Evolutionary conservation across 2,329 filamentous ascomycete species (phyloP).

Genomic region (Talaromyces sp.): DNA sequence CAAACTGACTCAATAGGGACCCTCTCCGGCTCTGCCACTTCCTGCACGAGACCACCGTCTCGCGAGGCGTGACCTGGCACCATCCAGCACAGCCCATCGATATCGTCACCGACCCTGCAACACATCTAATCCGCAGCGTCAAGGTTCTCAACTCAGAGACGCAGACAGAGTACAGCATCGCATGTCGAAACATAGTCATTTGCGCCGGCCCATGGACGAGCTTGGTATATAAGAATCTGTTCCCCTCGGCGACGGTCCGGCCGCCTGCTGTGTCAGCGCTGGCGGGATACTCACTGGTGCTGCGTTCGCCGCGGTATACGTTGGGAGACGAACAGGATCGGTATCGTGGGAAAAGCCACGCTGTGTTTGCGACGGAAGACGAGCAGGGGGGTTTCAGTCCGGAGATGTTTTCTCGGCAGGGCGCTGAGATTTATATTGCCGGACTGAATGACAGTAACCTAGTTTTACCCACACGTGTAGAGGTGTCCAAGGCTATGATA

Average conservation of each 20-base stretch:
- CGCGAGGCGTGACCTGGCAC: constrained; percentile 60
- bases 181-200: constrained; percentile 62
- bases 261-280: constrained; percentile 57
- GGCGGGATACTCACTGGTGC: constrained; percentile 67
- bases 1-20: constrained; percentile 45
- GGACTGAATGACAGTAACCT: constrained; percentile 62
- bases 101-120: constrained; percentile 45
- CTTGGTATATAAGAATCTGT: constrained; percentile 59
- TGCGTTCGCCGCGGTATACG: constrained; percentile 52
- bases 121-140: constrained; percentile 49
- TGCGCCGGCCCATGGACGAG: constrained; percentile 68
- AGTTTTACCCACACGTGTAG: constrained; percentile 54
- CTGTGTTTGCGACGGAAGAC: constrained; percentile 58
- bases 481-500: constrained; percentile 33
- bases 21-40: constrained; percentile 62
- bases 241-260: constrained; percentile 48
- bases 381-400: constrained; percentile 54
- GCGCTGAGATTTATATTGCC: constrained; percentile 67
- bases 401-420: constrained; percentile 64
- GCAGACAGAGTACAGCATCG: constrained; percentile 34
- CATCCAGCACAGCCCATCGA: constrained; percentile 56
- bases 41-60: constrained; percentile 54
- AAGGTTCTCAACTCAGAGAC: constrained; percentile 41
- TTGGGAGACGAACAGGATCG: constrained; percentile 25
- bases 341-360: constrained; percentile 53